A percentile compares a stretch with the other conserved stretches of the same genome.
Evolutionary conservation across 2,329 filamentous ascomycete genomes (phyloP).

Genomic region (Pestalotiopsis sp.): DNA sequence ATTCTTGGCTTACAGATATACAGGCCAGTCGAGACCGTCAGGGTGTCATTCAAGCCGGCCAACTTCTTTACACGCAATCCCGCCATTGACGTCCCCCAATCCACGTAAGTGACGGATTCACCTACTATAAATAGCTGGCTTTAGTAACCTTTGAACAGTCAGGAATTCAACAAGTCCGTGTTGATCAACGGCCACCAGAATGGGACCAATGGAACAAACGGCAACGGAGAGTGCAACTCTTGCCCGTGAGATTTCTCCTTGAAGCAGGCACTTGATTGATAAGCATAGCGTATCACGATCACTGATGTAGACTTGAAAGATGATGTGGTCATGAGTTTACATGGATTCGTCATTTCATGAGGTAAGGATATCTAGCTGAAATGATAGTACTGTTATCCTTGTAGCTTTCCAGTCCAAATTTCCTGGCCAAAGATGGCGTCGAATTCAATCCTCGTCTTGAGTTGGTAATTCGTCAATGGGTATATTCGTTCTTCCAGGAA

Average conservation of each 20-base stretch:
- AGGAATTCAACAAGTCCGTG: slow-evolving; percentile 10
- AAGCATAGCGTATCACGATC: background rate
- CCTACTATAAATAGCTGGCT: background rate
- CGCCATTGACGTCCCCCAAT: slow-evolving; percentile 11
- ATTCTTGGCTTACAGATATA: background rate
- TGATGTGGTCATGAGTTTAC: background rate
- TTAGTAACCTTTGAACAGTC: background rate
- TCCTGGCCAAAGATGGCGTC: background rate
- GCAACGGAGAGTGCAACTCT: background rate
- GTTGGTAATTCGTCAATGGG: background rate
- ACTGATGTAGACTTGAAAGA: background rate
- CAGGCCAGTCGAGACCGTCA: slow-evolving; percentile 12
- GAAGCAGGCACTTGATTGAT: background rate
- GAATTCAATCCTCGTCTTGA: background rate
- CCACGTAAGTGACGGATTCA: background rate
- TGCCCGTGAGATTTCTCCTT: background rate
- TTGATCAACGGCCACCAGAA: slow-evolving; percentile 4
- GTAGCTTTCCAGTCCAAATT: no score
- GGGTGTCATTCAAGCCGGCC: slow-evolving; percentile 7
- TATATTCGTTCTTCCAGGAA: background rate
- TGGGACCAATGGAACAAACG: background rate
- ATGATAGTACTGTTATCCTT: background rate
- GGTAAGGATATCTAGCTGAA: background rate
- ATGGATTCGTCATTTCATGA: background rate
- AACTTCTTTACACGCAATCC: slow-evolving; percentile 13